Conservation (phyloP, 805 yeast genomes). For the Hanseniaspora thailandica region DNA sequence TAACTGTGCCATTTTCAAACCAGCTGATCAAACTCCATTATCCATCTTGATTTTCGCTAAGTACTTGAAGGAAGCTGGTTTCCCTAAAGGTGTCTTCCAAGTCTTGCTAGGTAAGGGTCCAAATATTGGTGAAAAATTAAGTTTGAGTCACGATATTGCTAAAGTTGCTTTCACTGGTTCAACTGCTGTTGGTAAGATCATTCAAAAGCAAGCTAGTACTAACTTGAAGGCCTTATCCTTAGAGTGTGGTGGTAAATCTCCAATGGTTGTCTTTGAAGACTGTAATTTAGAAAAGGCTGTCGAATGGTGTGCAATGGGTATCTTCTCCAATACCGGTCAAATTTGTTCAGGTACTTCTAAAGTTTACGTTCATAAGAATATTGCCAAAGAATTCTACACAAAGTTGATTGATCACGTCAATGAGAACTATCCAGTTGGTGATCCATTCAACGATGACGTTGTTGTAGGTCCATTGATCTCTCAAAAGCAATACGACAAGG, state of each 20-base stretch:
- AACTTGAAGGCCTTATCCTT: constrained; percentile 39
- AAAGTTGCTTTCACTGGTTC: constrained; percentile 50
- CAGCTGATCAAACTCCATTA: constrained; percentile 41
- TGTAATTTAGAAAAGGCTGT: constrained; percentile 38
- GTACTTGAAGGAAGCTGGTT: constrained; percentile 35
- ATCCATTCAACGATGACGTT: constrained; percentile 34
- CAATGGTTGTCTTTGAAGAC: constrained; percentile 37
- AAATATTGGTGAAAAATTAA: constrained; percentile 37
- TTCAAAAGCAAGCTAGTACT: constrained; percentile 33
- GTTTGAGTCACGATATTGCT: constrained; percentile 35
- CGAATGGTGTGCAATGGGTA: constrained; percentile 44
- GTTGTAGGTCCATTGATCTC: constrained; percentile 49
- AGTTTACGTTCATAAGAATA: constrained; percentile 43
- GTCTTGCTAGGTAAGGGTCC: constrained; percentile 36
- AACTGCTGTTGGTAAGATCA: constrained; percentile 37
- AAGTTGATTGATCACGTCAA: constrained; percentile 30
- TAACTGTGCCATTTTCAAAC: constrained; percentile 37
- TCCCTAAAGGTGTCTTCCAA: constrained; percentile 42
- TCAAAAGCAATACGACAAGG: constrained; percentile 36
- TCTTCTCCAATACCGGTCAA: constrained; percentile 52
- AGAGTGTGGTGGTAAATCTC: constrained; percentile 46
- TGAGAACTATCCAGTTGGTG: constrained; percentile 34
- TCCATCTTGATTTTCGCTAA: constrained; percentile 35
- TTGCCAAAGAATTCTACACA: constrained; percentile 40
- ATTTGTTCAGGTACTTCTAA: constrained; percentile 56